Conservation (phyloP, 1,284 basidiomycete species). For the Melampsora occidentalis region DNA sequence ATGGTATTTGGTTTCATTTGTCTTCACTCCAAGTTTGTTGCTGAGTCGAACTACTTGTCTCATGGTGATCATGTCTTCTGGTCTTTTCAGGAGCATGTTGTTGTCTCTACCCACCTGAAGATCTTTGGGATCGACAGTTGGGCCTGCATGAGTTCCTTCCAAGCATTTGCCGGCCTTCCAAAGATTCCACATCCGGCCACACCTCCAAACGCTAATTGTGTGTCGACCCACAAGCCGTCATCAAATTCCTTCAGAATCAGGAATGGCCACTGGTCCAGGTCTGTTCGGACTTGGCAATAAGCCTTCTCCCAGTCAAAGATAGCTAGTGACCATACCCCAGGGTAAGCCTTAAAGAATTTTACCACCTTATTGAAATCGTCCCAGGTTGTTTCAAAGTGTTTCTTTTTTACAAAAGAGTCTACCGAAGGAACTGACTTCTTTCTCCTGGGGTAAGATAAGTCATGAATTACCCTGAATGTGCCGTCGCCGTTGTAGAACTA, state of each 20-base stretch:
- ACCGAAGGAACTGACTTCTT: neutral
- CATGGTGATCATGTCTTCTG: neutral
- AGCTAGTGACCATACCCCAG: neutral
- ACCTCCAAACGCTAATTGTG: neutral
- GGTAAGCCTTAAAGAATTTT: neutral
- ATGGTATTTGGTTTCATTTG: neutral
- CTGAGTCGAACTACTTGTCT: neutral
- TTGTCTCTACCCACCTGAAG: neutral
- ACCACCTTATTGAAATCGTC: constrained; percentile 4
- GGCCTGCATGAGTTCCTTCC: neutral
- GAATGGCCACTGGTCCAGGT: constrained; percentile 1
- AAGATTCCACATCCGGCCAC: constrained; percentile 8
- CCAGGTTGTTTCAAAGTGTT: constrained; percentile 5
- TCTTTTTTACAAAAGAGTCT: neutral
- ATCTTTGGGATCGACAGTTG: neutral
- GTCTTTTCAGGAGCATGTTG: neutral
- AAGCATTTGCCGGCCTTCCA: neutral
- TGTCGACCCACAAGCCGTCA: neutral
- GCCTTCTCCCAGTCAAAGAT: no score
- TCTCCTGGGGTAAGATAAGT: neutral
- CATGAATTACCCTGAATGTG: neutral
- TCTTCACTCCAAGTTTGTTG: neutral
- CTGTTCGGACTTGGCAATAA: constrained; percentile 10
- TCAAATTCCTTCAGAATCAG: neutral
- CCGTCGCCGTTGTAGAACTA: constrained; percentile 17